These are phyloP conservation scores for Trichoderma citrinoviride DNA, from an alignment of 2,329 filamentous ascomycete genomes.

Conservation along the genomic window DNA sequence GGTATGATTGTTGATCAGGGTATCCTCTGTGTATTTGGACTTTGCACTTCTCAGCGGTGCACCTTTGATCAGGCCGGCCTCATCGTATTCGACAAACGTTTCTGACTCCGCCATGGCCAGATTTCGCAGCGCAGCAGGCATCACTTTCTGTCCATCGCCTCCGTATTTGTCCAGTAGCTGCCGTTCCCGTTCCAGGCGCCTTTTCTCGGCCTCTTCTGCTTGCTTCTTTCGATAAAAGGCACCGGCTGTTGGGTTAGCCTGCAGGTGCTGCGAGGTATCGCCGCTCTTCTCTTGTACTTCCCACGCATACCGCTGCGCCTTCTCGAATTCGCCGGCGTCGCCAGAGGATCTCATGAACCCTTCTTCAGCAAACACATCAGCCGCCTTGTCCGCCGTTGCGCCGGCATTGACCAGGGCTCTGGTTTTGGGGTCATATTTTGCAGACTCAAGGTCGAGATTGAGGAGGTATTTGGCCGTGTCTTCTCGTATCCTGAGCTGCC, in stretches of 20 bases:
- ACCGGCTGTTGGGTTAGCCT: constrained; percentile 94
- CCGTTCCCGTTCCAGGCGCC: constrained; percentile 65
- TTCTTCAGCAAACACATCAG: constrained; percentile 84
- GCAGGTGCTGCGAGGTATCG: constrained; percentile 79
- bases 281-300: constrained; percentile 83
- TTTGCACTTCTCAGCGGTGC: constrained; percentile 70
- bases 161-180: constrained; percentile 81
- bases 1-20: constrained; percentile 85
- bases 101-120: constrained; percentile 77
- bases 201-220: constrained; percentile 66
- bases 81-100: constrained; percentile 90
- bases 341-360: constrained; percentile 86
- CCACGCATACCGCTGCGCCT: constrained; percentile 88
- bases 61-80: constrained; percentile 86
- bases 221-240: constrained; percentile 81
- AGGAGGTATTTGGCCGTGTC: constrained; percentile 96
- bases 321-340: constrained; percentile 89
- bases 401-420: constrained; percentile 85
- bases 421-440: constrained; percentile 97
- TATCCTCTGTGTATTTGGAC: constrained; percentile 89
- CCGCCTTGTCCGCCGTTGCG: constrained; percentile 74
- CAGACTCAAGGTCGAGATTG: constrained; percentile 92
- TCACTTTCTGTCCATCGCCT: constrained; percentile 54
- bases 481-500: constrained; percentile 87
- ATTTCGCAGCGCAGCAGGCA: constrained; percentile 61